Base-by-base conservation (phyloP, 345 rosid species). In the Acer negundo region DNA sequence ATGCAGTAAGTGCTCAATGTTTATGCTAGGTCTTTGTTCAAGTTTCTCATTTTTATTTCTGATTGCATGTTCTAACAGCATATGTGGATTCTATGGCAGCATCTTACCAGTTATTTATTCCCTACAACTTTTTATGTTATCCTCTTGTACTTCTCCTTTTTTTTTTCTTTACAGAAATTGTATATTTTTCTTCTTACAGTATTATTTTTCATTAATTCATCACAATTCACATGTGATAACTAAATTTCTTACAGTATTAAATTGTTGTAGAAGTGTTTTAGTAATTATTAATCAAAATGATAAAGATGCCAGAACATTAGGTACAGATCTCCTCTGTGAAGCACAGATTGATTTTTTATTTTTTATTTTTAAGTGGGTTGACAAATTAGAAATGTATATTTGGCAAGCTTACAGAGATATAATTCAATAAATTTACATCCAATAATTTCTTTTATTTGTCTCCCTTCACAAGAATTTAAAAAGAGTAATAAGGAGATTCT, bases 1-100 rank as follows among this genome's bases (percentile, higher is more conserved):
- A 75, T 88, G 86, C 92, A 35, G 97, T 92, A 85, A 87, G 94
- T 70, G 62, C 38, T 6, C 28, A 47, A 62, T 74, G 24, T 35
- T 47, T 56, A 64, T 49, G 5, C 62, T 75, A 26, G 19, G 51
- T 9, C 47, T 61, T 15, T 72, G 23, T 62, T 31, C 58, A 42
- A 62, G 42, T 40, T 35, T 19, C 46, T 40, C 56, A 19, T 28
- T 73, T 56, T 69, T 28, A 13, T 10, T 65, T 31, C 70, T 40
- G 65, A 55, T 20, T 28, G 10, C 16, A 17, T 44, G 23, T 49
- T 73, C 55, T 75, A 64, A 16, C 24, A 4, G 16, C 55, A 46
- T 24, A 16, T 22, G 17, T 58, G 1, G 46, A 74, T 64, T 1
- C 31, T 38, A 20, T 23, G 65, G 75, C 53, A 63, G 38, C 26